Conservation (phyloP, 2,329 filamentous ascomycete genomes). For the Scytalidium sp. region DNA sequence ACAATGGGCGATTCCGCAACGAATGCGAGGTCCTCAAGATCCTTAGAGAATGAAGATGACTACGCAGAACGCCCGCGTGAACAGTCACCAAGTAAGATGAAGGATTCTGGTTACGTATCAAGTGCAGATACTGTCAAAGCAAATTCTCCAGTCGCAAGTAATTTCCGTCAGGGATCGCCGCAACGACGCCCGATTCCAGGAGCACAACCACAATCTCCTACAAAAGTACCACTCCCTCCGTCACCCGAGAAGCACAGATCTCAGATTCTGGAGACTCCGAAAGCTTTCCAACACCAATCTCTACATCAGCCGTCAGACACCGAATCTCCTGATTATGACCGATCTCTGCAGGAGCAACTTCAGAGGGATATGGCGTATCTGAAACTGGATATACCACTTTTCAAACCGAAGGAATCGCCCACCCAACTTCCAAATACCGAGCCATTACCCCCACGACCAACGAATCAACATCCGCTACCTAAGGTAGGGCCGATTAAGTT, state of each 20-base stretch:
- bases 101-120: conserved; percentile 31
- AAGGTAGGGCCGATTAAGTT: conserved; percentile 31
- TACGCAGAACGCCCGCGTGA: conserved; percentile 51
- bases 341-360: conserved; percentile 59
- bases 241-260: conserved; percentile 49
- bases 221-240: conserved; percentile 57
- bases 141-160: conserved; percentile 39
- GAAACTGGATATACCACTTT: conserved; percentile 37
- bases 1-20: conserved; percentile 78
- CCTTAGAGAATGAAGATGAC: conserved; percentile 45
- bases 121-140: conserved; percentile 52
- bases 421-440: conserved; percentile 17
- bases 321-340: conserved; percentile 58
- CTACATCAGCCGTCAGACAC: conserved; percentile 35
- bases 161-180: conserved; percentile 57
- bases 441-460: conserved; percentile 20
- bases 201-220: conserved; percentile 42
- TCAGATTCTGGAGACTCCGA: conserved; percentile 44
- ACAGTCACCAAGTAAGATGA: conserved; percentile 49
- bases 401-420: conserved; percentile 16
- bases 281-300: conserved; percentile 43
- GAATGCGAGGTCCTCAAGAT: conserved; percentile 65
- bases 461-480: conserved; percentile 29
- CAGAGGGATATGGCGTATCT: conserved; percentile 59
- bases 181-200: conserved; percentile 52